Evolutionary conservation across 495 filamentous ascomycete genomes (phyloP), one percentile per base, ranked within the genome.

Genomic region (Penicillium pulvis): DNA sequence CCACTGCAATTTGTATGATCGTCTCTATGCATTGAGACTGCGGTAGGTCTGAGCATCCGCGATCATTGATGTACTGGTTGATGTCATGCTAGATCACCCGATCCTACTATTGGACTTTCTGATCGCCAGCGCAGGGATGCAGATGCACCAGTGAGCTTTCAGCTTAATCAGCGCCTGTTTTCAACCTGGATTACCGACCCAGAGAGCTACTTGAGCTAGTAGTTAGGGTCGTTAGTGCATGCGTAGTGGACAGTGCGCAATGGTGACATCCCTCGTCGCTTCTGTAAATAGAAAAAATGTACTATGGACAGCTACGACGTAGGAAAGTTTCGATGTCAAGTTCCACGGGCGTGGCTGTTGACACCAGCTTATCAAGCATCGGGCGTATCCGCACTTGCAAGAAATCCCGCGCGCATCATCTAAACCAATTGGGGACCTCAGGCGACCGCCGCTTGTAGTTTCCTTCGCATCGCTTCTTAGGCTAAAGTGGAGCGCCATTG

Each of bases 101-200:
- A 62, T 31, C 41, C 28, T 12, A 42, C 36, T 28, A 20, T 53
- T 44, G 20, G 48, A 47, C 56, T 50, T 45, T 16, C 10, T 55
- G 61, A 60, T 63, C 61, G 60, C 52, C 56, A 39, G 55, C 50
- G 59, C 59, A 63, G 60, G 56, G 60, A 56, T 57, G 42, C 43
- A 30, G 12, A 36, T 16, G 17, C 33, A 30, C 56, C 61, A 56
- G 61, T 55, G 16, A 56, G 55, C 50, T 30, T 43, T n/a, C 51
- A 52, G 56, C 41, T 49, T 36, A 55, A 55, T 1, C 36, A 47
- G 51, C 46, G 46, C 46, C 26, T 49, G 23, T 31, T 41, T 17
- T 41, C 2, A 17, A 41, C 16, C 16, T 6, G 39, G 39, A n/a
- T 41, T n/a, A 6, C 39, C 5, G 16, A 41, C 4, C 39, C 39